phyloP scores from a whole-genome alignment of 2,329 filamentous ascomycete species.

The Penicillium sp. region DNA sequence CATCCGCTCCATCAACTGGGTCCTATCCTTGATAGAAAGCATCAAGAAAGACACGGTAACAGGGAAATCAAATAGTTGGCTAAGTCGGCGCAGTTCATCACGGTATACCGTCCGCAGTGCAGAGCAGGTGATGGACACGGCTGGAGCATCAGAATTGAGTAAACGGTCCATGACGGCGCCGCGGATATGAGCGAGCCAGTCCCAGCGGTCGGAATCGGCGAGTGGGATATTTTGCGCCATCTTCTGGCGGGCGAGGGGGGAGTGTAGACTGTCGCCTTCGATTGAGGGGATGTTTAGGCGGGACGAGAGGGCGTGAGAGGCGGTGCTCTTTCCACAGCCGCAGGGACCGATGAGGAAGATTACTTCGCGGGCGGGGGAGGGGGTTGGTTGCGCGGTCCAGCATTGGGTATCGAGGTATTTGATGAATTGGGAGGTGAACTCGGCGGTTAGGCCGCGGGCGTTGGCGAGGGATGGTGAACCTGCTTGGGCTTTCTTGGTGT shows the following conservation, averaged over 20 bases:
- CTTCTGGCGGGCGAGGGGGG: constrained; percentile 54
- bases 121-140: constrained; percentile 59
- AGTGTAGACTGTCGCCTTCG: constrained; percentile 59
- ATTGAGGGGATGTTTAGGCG: constrained; percentile 40
- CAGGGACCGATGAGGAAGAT: constrained; percentile 54
- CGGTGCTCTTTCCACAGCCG: constrained; percentile 59
- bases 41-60: constrained; percentile 43
- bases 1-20: constrained; percentile 52
- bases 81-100: constrained; percentile 54
- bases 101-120: constrained; percentile 59
- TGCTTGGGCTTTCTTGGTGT: constrained; percentile 23
- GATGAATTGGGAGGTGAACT: constrained; percentile 17
- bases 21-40: constrained; percentile 32
- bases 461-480: constrained; percentile 20
- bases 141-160: constrained; percentile 8
- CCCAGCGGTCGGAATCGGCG: constrained; percentile 58
- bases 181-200: constrained; percentile 50
- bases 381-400: constrained; percentile 4
- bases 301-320: constrained; percentile 51
- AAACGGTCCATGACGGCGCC: constrained; percentile 26
- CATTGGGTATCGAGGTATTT: constrained; percentile 19
- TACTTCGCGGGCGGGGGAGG: constrained; percentile 10
- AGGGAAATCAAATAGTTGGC: constrained; percentile 23
- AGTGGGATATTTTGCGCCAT: constrained; percentile 56
- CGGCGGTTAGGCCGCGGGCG: constrained; percentile 10